Evolutionary conservation across 148 eudicot species (phyloP).

Genomic region (Heliamphora exappendiculata): DNA sequence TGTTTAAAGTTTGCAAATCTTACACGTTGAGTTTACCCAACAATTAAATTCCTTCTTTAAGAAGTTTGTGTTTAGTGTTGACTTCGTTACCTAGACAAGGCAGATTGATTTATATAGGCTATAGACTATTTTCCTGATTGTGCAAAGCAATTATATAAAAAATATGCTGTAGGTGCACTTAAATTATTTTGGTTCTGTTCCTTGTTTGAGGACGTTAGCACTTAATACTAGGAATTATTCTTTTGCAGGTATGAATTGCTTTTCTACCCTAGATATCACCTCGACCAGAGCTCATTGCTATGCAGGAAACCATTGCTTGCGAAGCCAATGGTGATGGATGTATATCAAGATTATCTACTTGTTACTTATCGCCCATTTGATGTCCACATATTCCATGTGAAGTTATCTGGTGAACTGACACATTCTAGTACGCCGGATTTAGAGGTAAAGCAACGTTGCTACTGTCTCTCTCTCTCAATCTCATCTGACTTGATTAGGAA

Average conservation of each 20-base stretch:
- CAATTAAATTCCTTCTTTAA: background rate
- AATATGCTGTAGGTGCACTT: background rate
- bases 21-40: background rate
- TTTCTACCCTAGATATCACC: conserved; percentile 98
- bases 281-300: conserved; percentile 91
- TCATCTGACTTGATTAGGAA: background rate
- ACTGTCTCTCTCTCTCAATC: background rate
- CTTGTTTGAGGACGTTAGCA: background rate
- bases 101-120: background rate
- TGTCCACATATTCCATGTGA: conserved; percentile 83
- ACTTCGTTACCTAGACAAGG: background rate
- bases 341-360: conserved; percentile 80
- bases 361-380: conserved; percentile 91
- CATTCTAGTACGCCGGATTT: conserved; percentile 68
- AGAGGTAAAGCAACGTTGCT: conserved; percentile 45
- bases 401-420: conserved; percentile 75
- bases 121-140: background rate
- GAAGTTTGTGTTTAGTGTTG: background rate
- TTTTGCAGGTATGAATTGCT: conserved; percentile 88
- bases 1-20: background rate
- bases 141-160: background rate
- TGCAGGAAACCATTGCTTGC: conserved; percentile 72
- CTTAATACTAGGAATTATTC: background rate
- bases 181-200: background rate
- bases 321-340: conserved; percentile 94